A percentile compares a stretch with the other conserved stretches of the same genome.
Conservation (phyloP, 1,139 yeast species). For the Blastobotrys buckinghamii region DNA sequence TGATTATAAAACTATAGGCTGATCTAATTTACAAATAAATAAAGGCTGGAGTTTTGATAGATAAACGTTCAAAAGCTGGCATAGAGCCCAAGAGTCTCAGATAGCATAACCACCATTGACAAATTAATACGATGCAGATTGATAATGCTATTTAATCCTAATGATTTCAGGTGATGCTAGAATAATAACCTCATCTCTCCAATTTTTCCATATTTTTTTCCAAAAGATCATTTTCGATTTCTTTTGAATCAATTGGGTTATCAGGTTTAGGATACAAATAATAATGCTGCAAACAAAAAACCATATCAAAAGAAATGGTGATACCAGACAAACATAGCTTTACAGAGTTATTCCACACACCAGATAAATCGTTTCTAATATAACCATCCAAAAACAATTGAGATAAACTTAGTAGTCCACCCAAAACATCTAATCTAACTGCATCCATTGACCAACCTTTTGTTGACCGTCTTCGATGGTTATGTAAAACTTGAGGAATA, state of each 20-base stretch:
- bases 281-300: slow-evolving; percentile 32
- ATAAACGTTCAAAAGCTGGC: no score
- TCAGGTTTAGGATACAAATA: slow-evolving; percentile 1
- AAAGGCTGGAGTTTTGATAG: no score
- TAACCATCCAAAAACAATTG: slow-evolving; percentile 44
- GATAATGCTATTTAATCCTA: not conserved
- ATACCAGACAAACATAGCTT: slow-evolving; percentile 31
- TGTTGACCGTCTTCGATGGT: slow-evolving; percentile 48
- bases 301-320: slow-evolving; percentile 30
- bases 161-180: not conserved
- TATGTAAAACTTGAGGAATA: slow-evolving; percentile 55
- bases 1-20: no score
- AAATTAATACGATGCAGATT: no score
- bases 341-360: slow-evolving; percentile 32
- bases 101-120: no score
- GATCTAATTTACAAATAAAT: no score
- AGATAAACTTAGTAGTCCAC: slow-evolving; percentile 45
- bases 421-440: slow-evolving; percentile 44
- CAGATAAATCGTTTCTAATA: slow-evolving; percentile 28
- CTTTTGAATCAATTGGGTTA: slow-evolving; percentile 18
- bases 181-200: not conserved
- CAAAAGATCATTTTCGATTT: slow-evolving; percentile 18
- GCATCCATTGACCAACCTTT: slow-evolving; percentile 53
- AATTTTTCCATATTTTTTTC: not conserved
- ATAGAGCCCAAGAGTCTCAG: no score